phyloP scores from a whole-genome alignment of 225 moss, liverwort and hornwort species.

The Ulota crispa region DNA sequence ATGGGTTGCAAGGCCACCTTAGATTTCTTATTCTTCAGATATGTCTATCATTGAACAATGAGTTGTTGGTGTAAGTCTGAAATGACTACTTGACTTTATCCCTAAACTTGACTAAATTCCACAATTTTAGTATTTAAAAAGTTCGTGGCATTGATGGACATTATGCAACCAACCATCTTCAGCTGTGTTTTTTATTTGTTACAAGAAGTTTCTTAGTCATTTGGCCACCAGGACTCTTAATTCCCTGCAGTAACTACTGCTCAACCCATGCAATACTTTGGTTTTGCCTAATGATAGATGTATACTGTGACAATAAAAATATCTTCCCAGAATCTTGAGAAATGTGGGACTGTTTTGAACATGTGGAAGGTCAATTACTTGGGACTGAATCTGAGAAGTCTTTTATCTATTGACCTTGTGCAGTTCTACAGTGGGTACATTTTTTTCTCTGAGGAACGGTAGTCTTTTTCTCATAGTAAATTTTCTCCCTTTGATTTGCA shows the following conservation, averaged over 20 bases:
- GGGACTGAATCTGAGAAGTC: not conserved
- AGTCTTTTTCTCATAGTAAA: not conserved
- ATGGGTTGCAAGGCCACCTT: not conserved
- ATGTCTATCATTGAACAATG: not conserved
- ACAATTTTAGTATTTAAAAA: not conserved
- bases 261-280: not conserved
- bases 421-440: not conserved
- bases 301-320: too few species aligned
- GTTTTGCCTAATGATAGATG: not conserved
- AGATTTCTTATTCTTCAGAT: not conserved
- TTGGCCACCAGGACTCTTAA: not conserved
- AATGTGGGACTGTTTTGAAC: not conserved
- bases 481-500: conserved; percentile 3
- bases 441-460: not conserved
- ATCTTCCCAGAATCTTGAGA: not conserved
- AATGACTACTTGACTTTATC: not conserved
- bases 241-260: not conserved
- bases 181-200: not conserved
- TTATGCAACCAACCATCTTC: not conserved
- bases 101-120: not conserved
- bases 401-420: not conserved
- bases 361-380: not conserved
- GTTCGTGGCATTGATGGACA: not conserved
- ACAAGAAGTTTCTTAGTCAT: not conserved
- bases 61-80: not conserved